A percentile compares a stretch with the other conserved stretches of the same genome.
Evolutionary conservation across 2,329 filamentous ascomycete genomes (phyloP).

Genomic region (Ceratocystis diversiconidia): DNA sequence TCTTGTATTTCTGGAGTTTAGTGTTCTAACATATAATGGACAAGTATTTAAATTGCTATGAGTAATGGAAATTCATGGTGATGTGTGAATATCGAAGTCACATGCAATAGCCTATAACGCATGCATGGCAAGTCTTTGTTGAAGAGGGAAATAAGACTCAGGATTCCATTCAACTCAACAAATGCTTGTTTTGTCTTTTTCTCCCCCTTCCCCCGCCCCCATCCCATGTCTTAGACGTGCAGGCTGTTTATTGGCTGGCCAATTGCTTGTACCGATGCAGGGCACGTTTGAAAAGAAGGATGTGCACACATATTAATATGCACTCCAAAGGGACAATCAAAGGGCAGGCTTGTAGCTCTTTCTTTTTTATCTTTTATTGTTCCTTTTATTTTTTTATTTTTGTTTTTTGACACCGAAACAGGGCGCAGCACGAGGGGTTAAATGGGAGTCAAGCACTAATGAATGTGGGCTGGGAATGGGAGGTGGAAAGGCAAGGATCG

Average conservation of each 20-base stretch:
- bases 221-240: background rate
- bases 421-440: background rate
- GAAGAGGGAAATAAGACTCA: too few relatives aligned
- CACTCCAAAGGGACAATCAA: background rate
- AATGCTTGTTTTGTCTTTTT: too few relatives aligned
- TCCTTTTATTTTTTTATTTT: too few relatives aligned
- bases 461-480: background rate
- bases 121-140: too few relatives aligned
- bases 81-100: background rate
- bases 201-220: too few relatives aligned
- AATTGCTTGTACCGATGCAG: background rate
- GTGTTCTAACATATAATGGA: background rate
- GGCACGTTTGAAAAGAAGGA: constrained; percentile 7
- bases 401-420: background rate
- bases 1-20: background rate
- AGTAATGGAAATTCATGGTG: too few relatives aligned
- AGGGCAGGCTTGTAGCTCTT: background rate
- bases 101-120: background rate
- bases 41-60: background rate
- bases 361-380: too few relatives aligned
- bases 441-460: background rate
- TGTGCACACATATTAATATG: background rate
- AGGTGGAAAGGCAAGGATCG: too few relatives aligned
- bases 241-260: background rate
- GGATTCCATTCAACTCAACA: too few relatives aligned